Evolutionary conservation across 106 monocot genomes (phyloP).

Genomic region (Chionographis japonica): DNA sequence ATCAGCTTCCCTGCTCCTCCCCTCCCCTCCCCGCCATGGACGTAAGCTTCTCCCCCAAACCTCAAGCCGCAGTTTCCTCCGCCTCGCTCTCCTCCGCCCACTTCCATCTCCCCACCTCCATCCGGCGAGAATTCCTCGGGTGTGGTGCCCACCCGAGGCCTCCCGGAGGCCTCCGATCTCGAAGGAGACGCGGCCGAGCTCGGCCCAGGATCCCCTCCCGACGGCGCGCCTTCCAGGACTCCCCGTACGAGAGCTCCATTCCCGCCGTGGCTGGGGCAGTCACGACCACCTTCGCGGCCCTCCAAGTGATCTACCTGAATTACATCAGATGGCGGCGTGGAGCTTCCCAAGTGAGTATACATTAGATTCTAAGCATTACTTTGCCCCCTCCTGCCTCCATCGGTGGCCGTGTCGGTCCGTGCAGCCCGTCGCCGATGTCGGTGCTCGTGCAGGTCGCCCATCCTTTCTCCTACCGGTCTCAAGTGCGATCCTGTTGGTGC

Average conservation of each 20-base stretch:
- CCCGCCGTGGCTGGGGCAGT: constrained; percentile 12
- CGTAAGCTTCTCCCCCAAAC: constrained; percentile 9
- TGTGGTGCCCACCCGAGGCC: constrained; percentile 13
- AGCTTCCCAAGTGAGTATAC: neutral
- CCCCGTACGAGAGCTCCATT: constrained; percentile 8
- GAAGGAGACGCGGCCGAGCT: constrained; percentile 1
- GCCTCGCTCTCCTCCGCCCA: neutral
- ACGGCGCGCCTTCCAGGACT: constrained; percentile 8
- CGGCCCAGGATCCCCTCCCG: neutral
- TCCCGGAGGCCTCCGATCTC: constrained; percentile 13
- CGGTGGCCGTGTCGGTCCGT: neutral
- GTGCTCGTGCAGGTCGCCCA: no score
- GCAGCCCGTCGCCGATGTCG: no score
- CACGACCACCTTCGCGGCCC: constrained; percentile 6
- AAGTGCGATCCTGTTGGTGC: no score
- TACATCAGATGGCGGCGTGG: neutral
- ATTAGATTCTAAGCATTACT: neutral
- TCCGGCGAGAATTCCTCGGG: constrained; percentile 19
- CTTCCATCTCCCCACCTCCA: neutral
- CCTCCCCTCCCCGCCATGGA: constrained; percentile 14
- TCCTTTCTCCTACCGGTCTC: no score
- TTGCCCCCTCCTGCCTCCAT: neutral
- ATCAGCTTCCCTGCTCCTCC: neutral
- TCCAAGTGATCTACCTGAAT: constrained; percentile 4
- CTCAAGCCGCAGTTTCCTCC: constrained; percentile 7